phyloP scores from a whole-genome alignment of 768 basidiomycete species.

The Austroboletus eburneus region DNA sequence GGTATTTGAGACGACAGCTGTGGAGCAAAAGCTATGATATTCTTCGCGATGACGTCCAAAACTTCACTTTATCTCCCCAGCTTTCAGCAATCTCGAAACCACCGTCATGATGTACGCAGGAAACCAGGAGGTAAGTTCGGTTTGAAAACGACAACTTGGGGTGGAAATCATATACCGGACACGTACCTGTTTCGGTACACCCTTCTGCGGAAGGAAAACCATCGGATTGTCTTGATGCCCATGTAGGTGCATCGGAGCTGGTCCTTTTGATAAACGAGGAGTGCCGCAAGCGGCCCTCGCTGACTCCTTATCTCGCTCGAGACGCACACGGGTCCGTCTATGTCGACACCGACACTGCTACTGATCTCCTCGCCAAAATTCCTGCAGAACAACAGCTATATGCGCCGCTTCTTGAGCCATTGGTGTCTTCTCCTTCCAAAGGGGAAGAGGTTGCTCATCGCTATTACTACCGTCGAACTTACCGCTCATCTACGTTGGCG shows the following conservation, averaged over 20 bases:
- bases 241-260: not conserved
- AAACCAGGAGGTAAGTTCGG: not conserved
- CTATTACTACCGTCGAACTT: not conserved
- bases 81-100: not conserved
- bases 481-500: conserved; percentile 8
- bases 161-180: not conserved
- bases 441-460: conserved; percentile 8
- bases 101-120: not conserved
- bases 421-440: not conserved
- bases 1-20: conserved; percentile 13
- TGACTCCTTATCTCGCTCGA: conserved; percentile 8
- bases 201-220: not conserved
- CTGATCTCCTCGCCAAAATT: not conserved
- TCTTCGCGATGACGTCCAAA: conserved; percentile 1
- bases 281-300: not conserved
- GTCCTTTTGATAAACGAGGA: not conserved
- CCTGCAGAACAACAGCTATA: conserved; percentile 1
- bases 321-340: conserved; percentile 8
- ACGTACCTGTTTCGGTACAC: not conserved
- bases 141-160: too few species aligned
- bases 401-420: conserved; percentile 4
- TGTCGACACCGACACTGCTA: not conserved
- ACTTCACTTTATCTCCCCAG: conserved; percentile 17
- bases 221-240: not conserved
- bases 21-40: not conserved